Evolutionary conservation across 2,329 filamentous ascomycete genomes (phyloP), one percentile per base, ranked within the genome.

Genomic region (Cladophialophora yegresii): DNA sequence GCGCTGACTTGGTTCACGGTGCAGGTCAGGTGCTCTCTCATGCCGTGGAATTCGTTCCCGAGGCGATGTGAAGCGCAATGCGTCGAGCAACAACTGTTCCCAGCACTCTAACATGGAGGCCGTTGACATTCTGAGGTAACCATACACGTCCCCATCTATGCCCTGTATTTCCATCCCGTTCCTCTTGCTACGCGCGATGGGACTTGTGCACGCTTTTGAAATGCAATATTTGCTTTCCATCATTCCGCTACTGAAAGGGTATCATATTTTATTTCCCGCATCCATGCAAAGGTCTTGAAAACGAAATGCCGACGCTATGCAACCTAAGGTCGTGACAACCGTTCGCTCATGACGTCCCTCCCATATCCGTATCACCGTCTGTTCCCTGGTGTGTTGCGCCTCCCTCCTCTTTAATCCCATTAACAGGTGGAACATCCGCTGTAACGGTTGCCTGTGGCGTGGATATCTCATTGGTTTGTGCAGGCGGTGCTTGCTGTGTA

Each of bases 361-460:
- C 67, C 67, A 69, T 69, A 45, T 69, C 67, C 30, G 63, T 67
- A 61, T 69, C 68, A 49, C 20, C 62, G 40, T 66, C 66, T 65
- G 51, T 54, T 54, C 50, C n/a, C n/a, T 33, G 36, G 10, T 64
- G 23, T 43, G 54, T n/a, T n/a, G 43, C 55, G 23, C 33, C 43
- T 28, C 50, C 54, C 16, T 63, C 58, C 20, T 66, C 55, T 28
- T 63, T 59, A 12, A 64, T 40, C 10, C 66, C 66, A 26, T 68
- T 68, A 2, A 60, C 53, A 3, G 54, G 61, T 20, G 61, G 49
- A n/a, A 28, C 22, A 32, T 62, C 60, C 13, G 57, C 7, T 40
- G 28, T 10, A 4, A 55, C 30, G 6, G 30, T 20, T 10, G 28
- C 13, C n/a, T 64, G 45, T 45, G 61, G 56, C 22, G 26, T 43